Conservation (phyloP, 805 yeast species). For the Yamadazyma kitorensis region DNA sequence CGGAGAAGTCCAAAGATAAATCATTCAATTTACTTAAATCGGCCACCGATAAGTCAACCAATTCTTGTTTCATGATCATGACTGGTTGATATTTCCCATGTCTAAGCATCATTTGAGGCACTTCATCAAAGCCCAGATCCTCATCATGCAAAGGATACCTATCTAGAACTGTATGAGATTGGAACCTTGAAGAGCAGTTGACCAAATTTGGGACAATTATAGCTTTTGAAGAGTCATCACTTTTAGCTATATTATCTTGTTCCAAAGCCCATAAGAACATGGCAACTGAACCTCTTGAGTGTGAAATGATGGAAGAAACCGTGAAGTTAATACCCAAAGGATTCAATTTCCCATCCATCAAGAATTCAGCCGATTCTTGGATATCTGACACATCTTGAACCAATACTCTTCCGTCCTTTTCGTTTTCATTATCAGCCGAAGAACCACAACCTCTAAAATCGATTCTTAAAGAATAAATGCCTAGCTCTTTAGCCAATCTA, state of each 20-base stretch:
- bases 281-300: conserved; percentile 78
- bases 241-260: conserved; percentile 35
- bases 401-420: conserved; percentile 51
- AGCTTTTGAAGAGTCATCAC: conserved; percentile 26
- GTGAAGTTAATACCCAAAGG: conserved; percentile 42
- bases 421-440: conserved; percentile 50
- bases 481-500: conserved; percentile 53
- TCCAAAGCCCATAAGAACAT: conserved; percentile 67
- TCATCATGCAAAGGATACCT: conserved; percentile 27
- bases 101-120: conserved; percentile 33
- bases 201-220: conserved; percentile 60
- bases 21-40: conserved; percentile 41
- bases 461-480: conserved; percentile 66
- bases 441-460: conserved; percentile 88
- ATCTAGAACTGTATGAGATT: conserved; percentile 44
- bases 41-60: conserved; percentile 46
- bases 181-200: conserved; percentile 72
- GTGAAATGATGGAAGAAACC: conserved; percentile 63
- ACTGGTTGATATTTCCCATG: conserved; percentile 46
- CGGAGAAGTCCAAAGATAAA: conserved; percentile 47
- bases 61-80: conserved; percentile 49
- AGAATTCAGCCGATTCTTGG: conserved; percentile 33
- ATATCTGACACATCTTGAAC: conserved; percentile 69
- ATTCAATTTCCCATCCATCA: conserved; percentile 25
- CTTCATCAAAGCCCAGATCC: conserved; percentile 18